A percentile compares a stretch with the other conserved stretches of the same genome.
These are phyloP conservation scores for grape (Vitis vinifera) DNA, from an alignment of 164 flowering plant genomes.

Conservation along the genomic window DNA sequence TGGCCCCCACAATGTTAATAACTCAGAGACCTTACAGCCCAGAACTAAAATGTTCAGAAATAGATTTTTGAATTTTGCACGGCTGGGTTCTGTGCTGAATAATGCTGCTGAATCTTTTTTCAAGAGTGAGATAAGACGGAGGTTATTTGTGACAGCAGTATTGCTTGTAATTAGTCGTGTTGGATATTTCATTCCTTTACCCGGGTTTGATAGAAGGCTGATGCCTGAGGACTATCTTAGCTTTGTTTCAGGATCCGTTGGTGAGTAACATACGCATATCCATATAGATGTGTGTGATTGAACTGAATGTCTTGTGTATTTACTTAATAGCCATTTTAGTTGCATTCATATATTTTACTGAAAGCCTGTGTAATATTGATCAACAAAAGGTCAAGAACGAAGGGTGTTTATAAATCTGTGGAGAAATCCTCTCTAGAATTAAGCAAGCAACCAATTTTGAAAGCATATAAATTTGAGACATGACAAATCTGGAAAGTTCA, in stretches of 20 bases:
- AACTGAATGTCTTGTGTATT: too few relatives aligned
- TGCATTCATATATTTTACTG: neutral
- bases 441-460: too few relatives aligned
- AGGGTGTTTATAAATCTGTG: too few relatives aligned
- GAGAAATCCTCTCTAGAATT: too few relatives aligned
- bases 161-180: conserved; percentile 78
- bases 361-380: neutral
- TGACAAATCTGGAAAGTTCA: too few relatives aligned
- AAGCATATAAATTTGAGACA: too few relatives aligned
- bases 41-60: conserved; percentile 55
- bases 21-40: conserved; percentile 11
- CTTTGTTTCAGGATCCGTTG: conserved; percentile 82
- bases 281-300: neutral
- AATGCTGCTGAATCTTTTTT: conserved; percentile 88
- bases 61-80: conserved; percentile 69
- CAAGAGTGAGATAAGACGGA: conserved; percentile 95
- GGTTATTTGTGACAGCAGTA: conserved; percentile 85
- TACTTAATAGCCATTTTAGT: too few relatives aligned
- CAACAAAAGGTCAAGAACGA: neutral
- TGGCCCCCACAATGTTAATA: conserved; percentile 15
- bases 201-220: conserved; percentile 93
- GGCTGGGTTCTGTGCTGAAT: conserved; percentile 71
- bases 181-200: conserved; percentile 92
- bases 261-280: conserved; percentile 40
- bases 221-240: conserved; percentile 83